phyloP scores from a whole-genome alignment of 2,329 filamentous ascomycete species.

The Aotearoamyces nothofagi region DNA sequence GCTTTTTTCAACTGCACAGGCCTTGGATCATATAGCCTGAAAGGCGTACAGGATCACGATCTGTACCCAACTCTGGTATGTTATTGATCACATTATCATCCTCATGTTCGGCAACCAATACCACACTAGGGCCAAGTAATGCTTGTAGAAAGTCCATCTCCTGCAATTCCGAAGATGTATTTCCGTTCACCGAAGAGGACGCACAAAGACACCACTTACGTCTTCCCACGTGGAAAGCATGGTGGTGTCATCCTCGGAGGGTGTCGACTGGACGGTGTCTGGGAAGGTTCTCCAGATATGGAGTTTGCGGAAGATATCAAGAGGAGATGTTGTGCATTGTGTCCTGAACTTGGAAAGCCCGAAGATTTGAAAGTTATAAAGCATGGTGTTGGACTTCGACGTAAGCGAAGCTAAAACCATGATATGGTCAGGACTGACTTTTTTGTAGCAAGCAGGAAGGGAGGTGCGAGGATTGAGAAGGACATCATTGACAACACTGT shows the following conservation, averaged over 20 bases:
- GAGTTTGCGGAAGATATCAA: constrained; percentile 20
- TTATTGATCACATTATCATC: background rate
- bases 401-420: constrained; percentile 10
- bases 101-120: no score
- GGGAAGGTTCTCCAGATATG: constrained; percentile 17
- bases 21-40: constrained; percentile 11
- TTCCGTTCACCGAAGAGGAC: constrained; percentile 25
- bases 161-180: constrained; percentile 24
- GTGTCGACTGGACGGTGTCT: constrained; percentile 19
- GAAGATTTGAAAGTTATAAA: constrained; percentile 20
- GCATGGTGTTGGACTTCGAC: constrained; percentile 21
- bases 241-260: constrained; percentile 22
- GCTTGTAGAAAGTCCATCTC: constrained; percentile 24
- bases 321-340: constrained; percentile 19
- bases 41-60: constrained; percentile 15
- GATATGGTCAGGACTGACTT: constrained; percentile 1
- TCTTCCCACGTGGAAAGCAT: constrained; percentile 25
- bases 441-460: constrained; percentile 10
- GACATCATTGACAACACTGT: constrained; percentile 11
- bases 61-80: constrained; percentile 15
- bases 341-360: constrained; percentile 19
- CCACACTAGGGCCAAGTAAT: constrained; percentile 16
- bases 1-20: constrained; percentile 15
- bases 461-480: constrained; percentile 19
- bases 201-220: constrained; percentile 25